These are phyloP conservation scores for Ziziphus jujuba DNA, from an alignment of 306 rosid species.

Conservation along the genomic window DNA sequence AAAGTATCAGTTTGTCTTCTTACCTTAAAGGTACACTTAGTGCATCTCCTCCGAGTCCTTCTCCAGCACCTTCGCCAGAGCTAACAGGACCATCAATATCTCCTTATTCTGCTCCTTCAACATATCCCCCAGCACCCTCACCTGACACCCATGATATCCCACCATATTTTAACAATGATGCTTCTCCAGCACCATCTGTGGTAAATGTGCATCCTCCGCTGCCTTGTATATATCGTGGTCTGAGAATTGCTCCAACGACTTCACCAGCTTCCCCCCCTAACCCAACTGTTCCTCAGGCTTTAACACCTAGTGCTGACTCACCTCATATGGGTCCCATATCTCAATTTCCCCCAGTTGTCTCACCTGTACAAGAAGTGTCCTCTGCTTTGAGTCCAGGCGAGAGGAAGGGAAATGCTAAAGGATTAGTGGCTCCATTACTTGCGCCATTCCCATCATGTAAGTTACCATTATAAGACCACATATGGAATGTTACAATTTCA, in stretches of 20 bases:
- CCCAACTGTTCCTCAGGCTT: conserved; percentile 35
- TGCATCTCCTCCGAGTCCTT: conserved; percentile 52
- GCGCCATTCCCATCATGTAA: conserved; percentile 59
- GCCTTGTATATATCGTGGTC: conserved; percentile 47
- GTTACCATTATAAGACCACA: conserved; percentile 25
- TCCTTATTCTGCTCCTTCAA: conserved; percentile 42
- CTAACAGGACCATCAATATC: conserved; percentile 35
- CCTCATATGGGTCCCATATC: conserved; percentile 35
- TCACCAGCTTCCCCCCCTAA: conserved; percentile 41
- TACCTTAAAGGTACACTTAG: conserved; percentile 44
- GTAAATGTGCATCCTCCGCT: conserved; percentile 40
- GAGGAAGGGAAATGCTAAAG: conserved; percentile 35
- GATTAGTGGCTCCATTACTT: conserved; percentile 36
- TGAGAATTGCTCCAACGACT: conserved; percentile 34
- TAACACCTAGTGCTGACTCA: conserved; percentile 39
- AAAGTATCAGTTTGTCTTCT: conserved; percentile 66
- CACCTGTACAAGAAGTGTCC: conserved; percentile 36
- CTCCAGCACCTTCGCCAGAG: conserved; percentile 75
- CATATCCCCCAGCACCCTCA: conserved; percentile 35
- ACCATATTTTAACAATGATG: conserved; percentile 43
- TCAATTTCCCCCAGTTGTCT: conserved; percentile 35
- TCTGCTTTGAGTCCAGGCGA: conserved; percentile 37
- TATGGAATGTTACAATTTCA: too few species aligned
- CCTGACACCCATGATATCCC: conserved; percentile 33
- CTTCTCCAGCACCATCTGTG: conserved; percentile 52